Base-by-base conservation (phyloP, 257 asterid species). In the Leptodermis oblonga region DNA sequence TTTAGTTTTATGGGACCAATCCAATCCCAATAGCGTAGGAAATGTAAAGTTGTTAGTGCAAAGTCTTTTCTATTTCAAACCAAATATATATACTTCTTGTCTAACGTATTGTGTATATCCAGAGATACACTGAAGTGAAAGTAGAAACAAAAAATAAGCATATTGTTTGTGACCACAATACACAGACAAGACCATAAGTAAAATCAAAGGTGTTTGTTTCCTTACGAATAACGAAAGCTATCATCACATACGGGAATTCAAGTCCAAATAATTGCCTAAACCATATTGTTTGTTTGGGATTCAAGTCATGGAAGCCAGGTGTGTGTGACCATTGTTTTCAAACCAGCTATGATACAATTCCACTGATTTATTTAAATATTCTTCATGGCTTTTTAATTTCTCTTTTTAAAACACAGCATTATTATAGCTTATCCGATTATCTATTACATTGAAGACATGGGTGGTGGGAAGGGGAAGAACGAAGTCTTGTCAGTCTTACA, bases 201-300 rank as follows among this genome's bases (percentile, higher is more conserved):
- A 20, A 9, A n/a, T 33, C 3, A 36, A 20, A 8, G 3, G 26
- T n/a, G n/a, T n/a, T n/a, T 28, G 48, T n/a, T 67, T 54, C 71
- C 71, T 52, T 67, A 34, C 4, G 33, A 33, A 11, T 37, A 54
- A 67, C 30, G 62, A 31, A 51, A 67, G 71, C n/a, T 33, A 20
- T 67, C 49, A 67, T 67, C 51, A 67, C 2, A 20, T 31, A 1
- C 46, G 1, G 1, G 48, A 61, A 34, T 34, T 61, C 66, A 61
- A 61, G 30, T 61, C 14, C 46, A 61, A 61, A 61, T 33, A 61
- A 61, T 20, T 61, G 46, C 41, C n/a, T n/a, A n/a, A n/a, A n/a
- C n/a, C 8, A 20, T 14, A 61, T n/a, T 36, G 46, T 18, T 61
- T 17, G 66, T 61, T 61, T 61, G 66, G 26, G 34, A 15, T 17